Evolutionary conservation across 306 rosid species (phyloP), one percentile per base, ranked within the genome.

Genomic region (Quercus cerris): DNA sequence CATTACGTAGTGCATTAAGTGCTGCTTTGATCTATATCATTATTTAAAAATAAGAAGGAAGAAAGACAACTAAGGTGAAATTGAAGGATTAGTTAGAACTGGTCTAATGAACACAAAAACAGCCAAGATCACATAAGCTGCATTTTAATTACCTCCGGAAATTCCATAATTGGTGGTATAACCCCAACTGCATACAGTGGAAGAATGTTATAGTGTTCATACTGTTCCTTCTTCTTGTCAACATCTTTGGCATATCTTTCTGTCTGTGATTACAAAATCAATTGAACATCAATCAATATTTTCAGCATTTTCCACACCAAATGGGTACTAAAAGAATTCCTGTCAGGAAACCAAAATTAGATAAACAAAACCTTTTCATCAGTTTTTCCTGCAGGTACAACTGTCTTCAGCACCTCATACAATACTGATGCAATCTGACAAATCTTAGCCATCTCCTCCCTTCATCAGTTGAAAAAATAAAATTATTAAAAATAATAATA

Each of bases 381-480:
- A 25, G 90, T 86, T 73, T 54, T 78, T n/a, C 33, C 4, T 7
- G 51, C 0, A 82, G 86, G 72, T 51, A 85, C 87, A 87, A 88
- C 83, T 67, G 89, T 86, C 88, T 75, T 88, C 86, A 96, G 89
- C 77, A 89, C 98, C 38, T 90, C 97, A 82, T 83, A 90, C 77
- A 96, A 87, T 9, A 91, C 98, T 1, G 88, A 76, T 57, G 98
- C 98, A 85, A 87, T 93, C 86, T 90, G 97, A 84, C 82, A 82
- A 77, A 76, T 81, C 86, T 85, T 93, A 51, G 91, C 92, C 93
- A 93, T 93, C 86, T 96, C 99, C 91, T 93, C 99, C 85, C 99
- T 95, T 82, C 86, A 90, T 72, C 71, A 77, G 51, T 57, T 80
- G 73, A 62, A 82, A 30, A 56, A 77, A 64, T 77, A 71, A 33